These are phyloP conservation scores for Fusarium sp. DNA, from an alignment of 2,329 filamentous ascomycete genomes.

Conservation along the genomic window DNA sequence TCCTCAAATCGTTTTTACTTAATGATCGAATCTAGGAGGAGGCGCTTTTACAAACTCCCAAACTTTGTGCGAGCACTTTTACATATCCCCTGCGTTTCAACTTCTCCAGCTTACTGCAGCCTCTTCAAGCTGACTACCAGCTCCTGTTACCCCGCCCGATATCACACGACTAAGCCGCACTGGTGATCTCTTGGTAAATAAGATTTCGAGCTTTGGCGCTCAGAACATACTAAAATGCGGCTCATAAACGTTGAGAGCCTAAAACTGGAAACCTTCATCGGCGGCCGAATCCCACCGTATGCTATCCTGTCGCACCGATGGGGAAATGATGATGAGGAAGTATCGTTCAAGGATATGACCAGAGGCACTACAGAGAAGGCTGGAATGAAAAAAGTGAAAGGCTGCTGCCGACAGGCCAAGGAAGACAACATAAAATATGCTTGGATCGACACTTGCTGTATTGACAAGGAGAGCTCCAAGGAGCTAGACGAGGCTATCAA, in stretches of 20 bases:
- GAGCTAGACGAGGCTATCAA: constrained; percentile 5
- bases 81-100: not conserved
- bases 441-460: constrained; percentile 12
- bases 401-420: not conserved
- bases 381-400: not conserved
- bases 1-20: not conserved
- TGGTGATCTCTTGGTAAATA: not conserved
- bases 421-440: not conserved
- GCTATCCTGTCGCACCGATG: constrained; percentile 7
- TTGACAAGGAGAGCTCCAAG: constrained; percentile 3
- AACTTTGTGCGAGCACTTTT: not conserved
- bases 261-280: not conserved
- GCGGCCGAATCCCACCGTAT: not conserved
- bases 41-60: rapidly evolving
- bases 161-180: not conserved
- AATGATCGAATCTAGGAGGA: rapidly evolving
- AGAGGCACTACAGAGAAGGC: not conserved
- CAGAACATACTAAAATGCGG: not conserved
- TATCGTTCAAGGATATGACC: not conserved
- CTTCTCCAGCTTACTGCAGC: not conserved
- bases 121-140: not conserved
- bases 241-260: not conserved
- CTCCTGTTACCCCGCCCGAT: not conserved
- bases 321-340: not conserved
- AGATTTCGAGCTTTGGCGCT: not conserved